Conservation (phyloP, 2,329 filamentous ascomycete species). For the Fusarium foetens region DNA sequence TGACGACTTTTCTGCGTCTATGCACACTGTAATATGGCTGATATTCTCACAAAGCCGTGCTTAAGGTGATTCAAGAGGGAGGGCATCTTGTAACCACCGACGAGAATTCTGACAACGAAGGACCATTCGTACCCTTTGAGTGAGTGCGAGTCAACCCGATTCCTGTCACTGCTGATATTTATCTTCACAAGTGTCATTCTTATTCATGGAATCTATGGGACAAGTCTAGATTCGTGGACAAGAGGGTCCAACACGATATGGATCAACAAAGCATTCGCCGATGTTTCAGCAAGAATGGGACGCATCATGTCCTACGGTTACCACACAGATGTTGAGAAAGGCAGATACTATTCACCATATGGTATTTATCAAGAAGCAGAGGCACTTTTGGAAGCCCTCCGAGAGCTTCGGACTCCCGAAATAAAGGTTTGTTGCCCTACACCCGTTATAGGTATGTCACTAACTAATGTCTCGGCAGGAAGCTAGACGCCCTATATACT, state of each 20-base stretch:
- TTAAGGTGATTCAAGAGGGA: too few species aligned
- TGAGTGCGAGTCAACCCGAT: too few species aligned
- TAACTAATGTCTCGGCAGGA: not conserved
- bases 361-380: not conserved
- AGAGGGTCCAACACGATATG: not conserved
- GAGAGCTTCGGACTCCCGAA: not conserved
- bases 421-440: not conserved
- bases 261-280: not conserved
- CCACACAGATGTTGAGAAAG: not conserved
- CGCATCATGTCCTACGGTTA: constrained; percentile 3
- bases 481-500: not conserved
- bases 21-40: too few species aligned
- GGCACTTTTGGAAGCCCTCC: not conserved
- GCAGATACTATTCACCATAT: not conserved
- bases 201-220: not conserved
- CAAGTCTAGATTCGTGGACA: not conserved
- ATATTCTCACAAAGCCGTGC: too few species aligned
- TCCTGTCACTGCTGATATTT: too few species aligned
- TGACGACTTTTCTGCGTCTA: too few species aligned
- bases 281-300: not conserved
- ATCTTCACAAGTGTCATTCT: not conserved
- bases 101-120: too few species aligned
- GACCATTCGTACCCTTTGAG: too few species aligned
- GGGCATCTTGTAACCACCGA: too few species aligned
- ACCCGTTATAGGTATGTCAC: too few species aligned